phyloP scores from a whole-genome alignment of 352 stramenopile genomes.

The Globisporangium spiculum region DNA sequence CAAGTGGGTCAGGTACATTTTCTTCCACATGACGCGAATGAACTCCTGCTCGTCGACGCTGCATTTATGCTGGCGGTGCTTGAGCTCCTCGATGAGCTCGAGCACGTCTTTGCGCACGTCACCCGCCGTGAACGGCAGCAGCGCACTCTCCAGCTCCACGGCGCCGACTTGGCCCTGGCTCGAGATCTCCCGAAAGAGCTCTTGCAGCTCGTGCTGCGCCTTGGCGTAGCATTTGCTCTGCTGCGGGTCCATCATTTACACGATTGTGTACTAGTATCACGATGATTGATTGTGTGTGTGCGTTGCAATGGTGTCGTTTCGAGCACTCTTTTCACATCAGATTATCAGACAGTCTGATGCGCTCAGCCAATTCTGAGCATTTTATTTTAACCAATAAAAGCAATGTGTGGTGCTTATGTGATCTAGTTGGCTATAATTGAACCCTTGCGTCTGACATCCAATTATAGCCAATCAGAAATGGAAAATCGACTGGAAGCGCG shows the following conservation, averaged over 20 bases:
- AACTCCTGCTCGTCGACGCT: constrained; percentile 62
- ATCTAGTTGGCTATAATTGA: constrained; percentile 35
- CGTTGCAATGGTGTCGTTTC: constrained; percentile 20
- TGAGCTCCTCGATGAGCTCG: constrained; percentile 53
- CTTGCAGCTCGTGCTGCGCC: constrained; percentile 51
- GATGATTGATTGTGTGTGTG: neutral
- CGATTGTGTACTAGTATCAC: no score
- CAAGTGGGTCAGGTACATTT: constrained; percentile 58
- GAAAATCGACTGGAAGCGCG: constrained; percentile 24
- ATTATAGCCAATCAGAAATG: constrained; percentile 2
- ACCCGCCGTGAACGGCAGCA: constrained; percentile 60
- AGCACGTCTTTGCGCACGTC: constrained; percentile 52
- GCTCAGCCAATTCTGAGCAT: neutral
- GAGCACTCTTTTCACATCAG: neutral
- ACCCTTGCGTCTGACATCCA: neutral
- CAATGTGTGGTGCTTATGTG: constrained; percentile 15
- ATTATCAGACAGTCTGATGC: constrained; percentile 5
- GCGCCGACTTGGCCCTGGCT: constrained; percentile 42
- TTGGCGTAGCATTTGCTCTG: constrained; percentile 39
- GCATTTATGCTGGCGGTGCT: constrained; percentile 23
- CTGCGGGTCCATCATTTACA: constrained; percentile 42
- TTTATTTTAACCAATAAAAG: constrained; percentile 13
- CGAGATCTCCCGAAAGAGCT: constrained; percentile 58
- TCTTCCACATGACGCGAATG: constrained; percentile 57
- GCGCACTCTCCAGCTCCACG: constrained; percentile 36